Conservation (phyloP, 2,329 filamentous ascomycete genomes). For the Paracoccidioides brasiliensis region DNA sequence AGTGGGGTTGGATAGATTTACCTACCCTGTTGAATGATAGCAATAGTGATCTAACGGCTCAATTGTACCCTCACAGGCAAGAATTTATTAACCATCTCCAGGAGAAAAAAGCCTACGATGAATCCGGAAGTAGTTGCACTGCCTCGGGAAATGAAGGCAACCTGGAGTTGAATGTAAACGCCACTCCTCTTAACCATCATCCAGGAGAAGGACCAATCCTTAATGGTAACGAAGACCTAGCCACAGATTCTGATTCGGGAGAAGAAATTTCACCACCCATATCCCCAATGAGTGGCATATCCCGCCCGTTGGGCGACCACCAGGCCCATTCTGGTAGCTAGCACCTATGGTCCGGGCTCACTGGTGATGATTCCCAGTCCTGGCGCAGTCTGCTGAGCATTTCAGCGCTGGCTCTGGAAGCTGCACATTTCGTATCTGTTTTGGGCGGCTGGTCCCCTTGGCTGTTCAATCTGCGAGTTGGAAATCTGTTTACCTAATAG, state of each 20-base stretch:
- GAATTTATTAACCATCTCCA: not conserved
- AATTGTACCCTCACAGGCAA: not conserved
- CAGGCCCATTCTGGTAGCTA: not conserved
- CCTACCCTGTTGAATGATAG: not conserved
- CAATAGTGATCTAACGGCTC: not conserved
- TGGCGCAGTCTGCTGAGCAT: no score
- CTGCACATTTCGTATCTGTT: no score
- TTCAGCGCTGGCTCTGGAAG: no score
- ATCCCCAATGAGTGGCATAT: not conserved
- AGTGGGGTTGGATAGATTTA: not conserved
- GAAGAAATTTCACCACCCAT: not conserved
- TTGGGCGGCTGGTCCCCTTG: no score
- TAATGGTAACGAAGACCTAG: not conserved
- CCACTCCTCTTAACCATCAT: not conserved
- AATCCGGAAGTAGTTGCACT: not conserved
- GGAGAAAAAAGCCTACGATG: not conserved
- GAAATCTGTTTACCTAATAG: no score
- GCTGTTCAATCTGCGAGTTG: no score
- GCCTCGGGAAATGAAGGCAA: not conserved
- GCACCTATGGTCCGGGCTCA: not conserved
- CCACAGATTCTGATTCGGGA: not conserved
- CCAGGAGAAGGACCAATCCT: not conserved
- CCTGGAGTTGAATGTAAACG: not conserved
- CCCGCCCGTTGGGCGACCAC: not conserved
- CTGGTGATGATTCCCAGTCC: no score